Evolutionary conservation across 2,329 filamentous ascomycete genomes (phyloP), one percentile per base, ranked within the genome.

Genomic region (Dothideomycetidae sp.): DNA sequence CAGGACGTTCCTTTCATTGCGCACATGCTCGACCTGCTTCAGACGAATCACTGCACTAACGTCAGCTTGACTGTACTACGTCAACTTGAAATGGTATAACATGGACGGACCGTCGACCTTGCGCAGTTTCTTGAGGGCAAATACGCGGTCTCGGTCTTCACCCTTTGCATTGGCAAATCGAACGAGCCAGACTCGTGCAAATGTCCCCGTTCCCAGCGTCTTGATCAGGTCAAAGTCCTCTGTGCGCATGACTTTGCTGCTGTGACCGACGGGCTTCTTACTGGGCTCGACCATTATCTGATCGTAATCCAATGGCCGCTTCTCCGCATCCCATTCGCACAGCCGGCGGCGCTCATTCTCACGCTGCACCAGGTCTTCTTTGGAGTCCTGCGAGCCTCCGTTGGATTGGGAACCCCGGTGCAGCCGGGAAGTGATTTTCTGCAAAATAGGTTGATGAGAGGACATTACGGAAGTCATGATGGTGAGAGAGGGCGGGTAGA

Each of bases 1-100:
- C 36, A 90, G 73, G 48, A 88, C 78, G 44, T 75, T 72, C 49
- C 81, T 78, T 65, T 90, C 82, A 59, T 86, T 81, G 43, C 80
- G 78, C 38, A 88, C 81, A 58, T 90, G 82, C 59, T 88, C 81
- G 48, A 88, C 77, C 54, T 90, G 82, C 65, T 88, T 88, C 41
- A 88, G 70, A 45, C 78, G 78, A 55, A 90, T 79, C 31, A 90
- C 78, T 72, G 51, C 33, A 7, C 21, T 7, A 7, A 7, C 7
- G 21, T 26, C 21, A 26, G 21, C 21, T 26, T n/a, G 21, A 33
- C 30, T 42, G 45, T 39, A 38, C 10, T 17, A 16, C 10, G n/a
- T n/a, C n/a, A n/a, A n/a, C n/a, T n/a, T n/a, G n/a, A n/a, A n/a
- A n/a, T n/a, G n/a, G n/a, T n/a, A n/a, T n/a, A n/a, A n/a, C n/a